These are phyloP conservation scores for Aspergillus arachidicola DNA, from an alignment of 2,329 filamentous ascomycete species.

Conservation along the genomic window DNA sequence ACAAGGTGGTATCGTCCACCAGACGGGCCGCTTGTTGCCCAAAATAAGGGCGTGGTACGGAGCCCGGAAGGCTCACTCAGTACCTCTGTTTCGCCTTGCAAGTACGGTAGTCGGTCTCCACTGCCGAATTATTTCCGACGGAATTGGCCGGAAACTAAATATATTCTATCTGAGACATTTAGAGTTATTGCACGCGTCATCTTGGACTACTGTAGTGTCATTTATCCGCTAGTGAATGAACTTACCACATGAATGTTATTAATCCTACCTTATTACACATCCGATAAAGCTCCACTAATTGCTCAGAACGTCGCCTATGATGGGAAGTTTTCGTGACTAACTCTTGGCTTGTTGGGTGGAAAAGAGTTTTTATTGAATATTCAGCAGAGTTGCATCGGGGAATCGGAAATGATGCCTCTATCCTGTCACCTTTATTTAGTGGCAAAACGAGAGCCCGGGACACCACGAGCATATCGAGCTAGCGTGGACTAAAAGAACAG, in stretches of 20 bases:
- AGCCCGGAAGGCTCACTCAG: neutral
- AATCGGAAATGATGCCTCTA: neutral
- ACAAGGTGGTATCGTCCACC: neutral
- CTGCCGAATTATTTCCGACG: slow-evolving; percentile 2
- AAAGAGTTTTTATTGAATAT: neutral
- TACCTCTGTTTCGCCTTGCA: neutral
- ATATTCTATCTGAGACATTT: neutral
- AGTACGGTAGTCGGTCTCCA: neutral
- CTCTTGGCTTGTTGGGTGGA: too few species aligned
- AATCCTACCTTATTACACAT: neutral
- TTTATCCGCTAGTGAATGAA: neutral
- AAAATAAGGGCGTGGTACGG: neutral
- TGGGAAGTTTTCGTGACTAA: too few species aligned
- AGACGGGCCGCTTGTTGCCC: neutral
- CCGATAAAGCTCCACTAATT: neutral
- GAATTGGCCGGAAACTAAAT: neutral
- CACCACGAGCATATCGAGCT: neutral
- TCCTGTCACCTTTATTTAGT: neutral
- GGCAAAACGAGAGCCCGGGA: neutral
- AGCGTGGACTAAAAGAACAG: neutral
- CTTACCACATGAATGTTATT: neutral
- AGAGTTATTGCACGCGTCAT: neutral
- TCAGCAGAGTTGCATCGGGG: neutral
- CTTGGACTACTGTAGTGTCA: neutral
- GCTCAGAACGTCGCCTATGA: neutral